These are phyloP conservation scores for Stephania yunnanensis DNA, from an alignment of 164 flowering plant species.

Conservation along the genomic window DNA sequence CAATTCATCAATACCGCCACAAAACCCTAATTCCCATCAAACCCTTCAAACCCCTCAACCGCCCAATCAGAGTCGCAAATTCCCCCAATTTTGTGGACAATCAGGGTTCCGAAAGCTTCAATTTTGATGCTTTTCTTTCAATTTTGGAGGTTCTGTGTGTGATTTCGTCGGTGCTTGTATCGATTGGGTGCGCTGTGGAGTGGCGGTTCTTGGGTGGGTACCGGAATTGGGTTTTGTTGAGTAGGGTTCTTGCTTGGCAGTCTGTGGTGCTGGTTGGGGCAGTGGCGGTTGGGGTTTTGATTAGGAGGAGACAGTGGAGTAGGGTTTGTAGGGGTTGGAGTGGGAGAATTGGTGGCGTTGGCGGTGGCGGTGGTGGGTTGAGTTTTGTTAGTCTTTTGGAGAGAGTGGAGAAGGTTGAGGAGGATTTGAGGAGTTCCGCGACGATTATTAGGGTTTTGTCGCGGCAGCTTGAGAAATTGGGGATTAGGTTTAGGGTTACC, in stretches of 20 bases:
- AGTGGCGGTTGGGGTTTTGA: conserved; percentile 48
- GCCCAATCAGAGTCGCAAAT: conserved; percentile 13
- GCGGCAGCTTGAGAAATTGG: conserved; percentile 92
- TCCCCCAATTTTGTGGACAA: conserved; percentile 16
- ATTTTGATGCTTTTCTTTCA: conserved; percentile 50
- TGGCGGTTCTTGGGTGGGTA: conserved; percentile 21
- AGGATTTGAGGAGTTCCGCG: conserved; percentile 58
- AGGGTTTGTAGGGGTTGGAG: conserved; percentile 36
- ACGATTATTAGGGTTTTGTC: conserved; percentile 59
- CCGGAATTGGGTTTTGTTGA: conserved; percentile 27
- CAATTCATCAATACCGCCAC: not conserved
- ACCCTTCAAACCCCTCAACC: not conserved
- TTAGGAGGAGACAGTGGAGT: conserved; percentile 72
- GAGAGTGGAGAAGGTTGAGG: conserved; percentile 85
- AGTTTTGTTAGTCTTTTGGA: conserved; percentile 42
- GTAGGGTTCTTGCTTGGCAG: conserved; percentile 41
- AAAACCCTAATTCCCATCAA: not conserved
- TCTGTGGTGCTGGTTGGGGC: conserved; percentile 45
- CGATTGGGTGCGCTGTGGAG: conserved; percentile 42
- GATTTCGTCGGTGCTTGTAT: conserved; percentile 39
- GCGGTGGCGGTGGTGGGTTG: not conserved
- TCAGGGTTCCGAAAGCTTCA: conserved; percentile 14
- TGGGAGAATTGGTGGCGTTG: not conserved
- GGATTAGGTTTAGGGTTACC: conserved; percentile 77
- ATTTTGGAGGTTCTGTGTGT: conserved; percentile 46